These are phyloP conservation scores for Rhodotorula graminis DNA, from an alignment of 768 basidiomycete genomes.

Conservation along the genomic window DNA sequence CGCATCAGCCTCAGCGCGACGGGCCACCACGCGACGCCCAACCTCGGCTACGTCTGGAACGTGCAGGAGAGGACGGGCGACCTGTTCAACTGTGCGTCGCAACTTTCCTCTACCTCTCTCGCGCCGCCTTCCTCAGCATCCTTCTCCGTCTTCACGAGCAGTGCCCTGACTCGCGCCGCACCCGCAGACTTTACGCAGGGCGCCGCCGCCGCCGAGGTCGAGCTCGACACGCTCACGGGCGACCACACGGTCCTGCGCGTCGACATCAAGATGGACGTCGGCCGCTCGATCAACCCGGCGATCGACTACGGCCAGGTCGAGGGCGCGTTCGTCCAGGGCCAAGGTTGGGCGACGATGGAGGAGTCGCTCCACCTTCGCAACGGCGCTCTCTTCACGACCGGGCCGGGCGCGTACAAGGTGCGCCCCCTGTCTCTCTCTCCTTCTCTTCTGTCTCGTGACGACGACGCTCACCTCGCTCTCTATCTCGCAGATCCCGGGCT, in stretches of 20 bases:
- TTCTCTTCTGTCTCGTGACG: background rate
- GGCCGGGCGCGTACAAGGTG: constrained; percentile 26
- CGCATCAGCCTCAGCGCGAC: constrained; percentile 35
- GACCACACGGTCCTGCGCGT: constrained; percentile 33
- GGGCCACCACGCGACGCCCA: constrained; percentile 28
- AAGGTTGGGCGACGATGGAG: constrained; percentile 40
- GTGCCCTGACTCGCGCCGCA: background rate
- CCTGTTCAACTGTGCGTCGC: constrained; percentile 29
- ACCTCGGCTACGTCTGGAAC: constrained; percentile 36
- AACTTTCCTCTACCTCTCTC: background rate
- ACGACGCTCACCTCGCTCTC: constrained; percentile 13
- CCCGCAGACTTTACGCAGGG: constrained; percentile 39
- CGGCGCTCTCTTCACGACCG: constrained; percentile 41
- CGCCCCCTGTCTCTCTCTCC: background rate
- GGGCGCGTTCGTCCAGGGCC: constrained; percentile 38
- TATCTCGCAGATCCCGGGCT: constrained; percentile 37
- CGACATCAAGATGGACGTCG: constrained; percentile 37
- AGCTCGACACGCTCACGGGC: constrained; percentile 41
- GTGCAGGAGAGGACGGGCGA: constrained; percentile 5
- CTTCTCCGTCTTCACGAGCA: too few relatives aligned
- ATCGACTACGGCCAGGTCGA: constrained; percentile 44
- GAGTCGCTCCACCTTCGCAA: constrained; percentile 40
- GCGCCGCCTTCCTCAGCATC: too few relatives aligned
- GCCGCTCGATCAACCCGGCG: constrained; percentile 40
- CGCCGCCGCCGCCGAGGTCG: constrained; percentile 38